These are phyloP conservation scores for Tuber borchii DNA, from an alignment of 495 filamentous ascomycete genomes.

Conservation along the genomic window DNA sequence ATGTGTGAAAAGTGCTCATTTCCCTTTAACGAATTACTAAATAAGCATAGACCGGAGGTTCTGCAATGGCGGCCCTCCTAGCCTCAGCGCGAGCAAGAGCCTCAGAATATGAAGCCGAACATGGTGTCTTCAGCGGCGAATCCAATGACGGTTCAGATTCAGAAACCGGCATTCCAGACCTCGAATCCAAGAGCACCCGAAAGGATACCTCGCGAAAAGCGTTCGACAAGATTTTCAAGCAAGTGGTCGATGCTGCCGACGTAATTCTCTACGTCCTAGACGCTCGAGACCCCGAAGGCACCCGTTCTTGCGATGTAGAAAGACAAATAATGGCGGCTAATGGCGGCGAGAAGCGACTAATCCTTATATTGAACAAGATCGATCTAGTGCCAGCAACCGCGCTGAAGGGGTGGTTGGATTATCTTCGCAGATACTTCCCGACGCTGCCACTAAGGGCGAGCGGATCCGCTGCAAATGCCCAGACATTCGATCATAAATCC, in stretches of 20 bases:
- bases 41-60: slow-evolving; percentile 57
- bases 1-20: background rate
- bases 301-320: slow-evolving; percentile 84
- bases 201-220: slow-evolving; percentile 74
- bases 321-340: slow-evolving; percentile 79
- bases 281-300: slow-evolving; percentile 85
- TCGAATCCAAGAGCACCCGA: slow-evolving; percentile 43
- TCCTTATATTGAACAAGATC: slow-evolving; percentile 95
- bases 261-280: slow-evolving; percentile 93
- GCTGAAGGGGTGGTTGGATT: slow-evolving; percentile 73
- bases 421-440: slow-evolving; percentile 86
- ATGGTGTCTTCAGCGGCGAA: slow-evolving; percentile 45
- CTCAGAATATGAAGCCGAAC: slow-evolving; percentile 59
- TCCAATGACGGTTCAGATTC: slow-evolving; percentile 55
- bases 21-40: slow-evolving; percentile 28
- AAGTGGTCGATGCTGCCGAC: slow-evolving; percentile 81
- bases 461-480: slow-evolving; percentile 73
- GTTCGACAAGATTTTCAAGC: slow-evolving; percentile 94
- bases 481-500: slow-evolving; percentile 85
- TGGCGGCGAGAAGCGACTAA: slow-evolving; percentile 74
- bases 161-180: slow-evolving; percentile 51
- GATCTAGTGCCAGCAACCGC: slow-evolving; percentile 78
- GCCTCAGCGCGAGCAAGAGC: slow-evolving; percentile 85
- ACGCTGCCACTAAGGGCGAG: slow-evolving; percentile 87
- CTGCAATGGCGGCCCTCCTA: slow-evolving; percentile 87